Base-by-base conservation (phyloP, 1,139 yeast species). In the Kodamaea fungicola region DNA sequence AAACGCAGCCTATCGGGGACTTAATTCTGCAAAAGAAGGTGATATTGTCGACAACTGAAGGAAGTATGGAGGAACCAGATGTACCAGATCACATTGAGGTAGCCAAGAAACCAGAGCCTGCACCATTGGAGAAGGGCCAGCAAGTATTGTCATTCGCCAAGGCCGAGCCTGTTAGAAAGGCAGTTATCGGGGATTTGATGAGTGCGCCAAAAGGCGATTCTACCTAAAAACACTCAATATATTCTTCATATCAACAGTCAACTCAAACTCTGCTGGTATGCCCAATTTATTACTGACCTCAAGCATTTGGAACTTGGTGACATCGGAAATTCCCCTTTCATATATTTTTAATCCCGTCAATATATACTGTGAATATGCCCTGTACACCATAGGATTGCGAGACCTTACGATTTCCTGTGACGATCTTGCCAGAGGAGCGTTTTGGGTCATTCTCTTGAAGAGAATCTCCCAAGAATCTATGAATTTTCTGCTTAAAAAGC, bases 1-100 rank as follows among this genome's bases (percentile, higher is more conserved):
- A 77, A 50, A 74, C 83, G 0, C 71, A 68, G 16, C 72, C 78
- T 4, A 57, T 83, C 31, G 74, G 74, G 12, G 73, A 74, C 13
- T 64, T 83, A 7, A 70, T 79, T 6, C 35, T 26, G 30, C 34
- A 33, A 27, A 42, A 35, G 35, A 40, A 34, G 39, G 42, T 35
- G 23, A 37, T 35, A 12, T 32, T 38, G 24, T 32, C 42, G 19
- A 30, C 35, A 3, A 39, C 38, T 3, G 27, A 37, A 8, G 27
- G 26, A 5, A 44, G 42, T 3, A 45, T 40, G 8, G 47, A 31
- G 3, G 43, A 32, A 2, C 36, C 37, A 7, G 50, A 30, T 7
- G 47, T 33, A 8, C 34, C 37, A 7, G 22, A 28, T 8, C 22
- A 37, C 16, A 42, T 35, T 35, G 42, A 28, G 33, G 36, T 8